Conservation (phyloP, 768 basidiomycete genomes). For the Coprinopsis cinerea region DNA sequence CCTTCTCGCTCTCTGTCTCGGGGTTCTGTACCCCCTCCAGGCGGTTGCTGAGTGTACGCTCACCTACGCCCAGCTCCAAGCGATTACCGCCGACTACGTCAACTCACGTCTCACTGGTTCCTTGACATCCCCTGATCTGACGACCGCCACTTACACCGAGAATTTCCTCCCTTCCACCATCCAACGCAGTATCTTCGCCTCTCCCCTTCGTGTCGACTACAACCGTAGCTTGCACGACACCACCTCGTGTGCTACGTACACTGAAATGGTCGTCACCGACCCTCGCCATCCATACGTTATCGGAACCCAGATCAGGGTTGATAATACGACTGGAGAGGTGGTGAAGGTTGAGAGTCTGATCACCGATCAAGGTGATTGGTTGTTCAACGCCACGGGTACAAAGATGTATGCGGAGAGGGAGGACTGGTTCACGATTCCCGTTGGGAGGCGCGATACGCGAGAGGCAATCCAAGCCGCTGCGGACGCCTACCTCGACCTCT, state of each 20-base stretch:
- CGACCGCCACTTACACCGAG: constrained; percentile 4
- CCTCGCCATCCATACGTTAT: constrained; percentile 8
- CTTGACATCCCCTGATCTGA: not conserved
- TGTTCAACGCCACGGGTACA: constrained; percentile 11
- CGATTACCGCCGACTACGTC: constrained; percentile 8
- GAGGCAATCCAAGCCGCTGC: constrained; percentile 5
- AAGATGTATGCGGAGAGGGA: constrained; percentile 2
- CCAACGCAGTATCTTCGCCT: not conserved
- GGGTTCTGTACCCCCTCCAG: no score
- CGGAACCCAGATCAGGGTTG: constrained; percentile 6
- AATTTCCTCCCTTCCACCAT: constrained; percentile 7
- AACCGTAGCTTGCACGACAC: constrained; percentile 12
- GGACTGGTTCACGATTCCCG: constrained; percentile 6
- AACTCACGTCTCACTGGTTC: constrained; percentile 1
- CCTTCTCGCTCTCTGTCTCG: no score
- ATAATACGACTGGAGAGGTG: not conserved
- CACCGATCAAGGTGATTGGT: constrained; percentile 9
- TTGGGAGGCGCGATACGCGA: constrained; percentile 1
- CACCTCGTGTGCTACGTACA: constrained; percentile 6
- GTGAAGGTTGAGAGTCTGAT: constrained; percentile 4
- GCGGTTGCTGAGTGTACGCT: no score
- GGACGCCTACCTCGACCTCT: constrained; percentile 9
- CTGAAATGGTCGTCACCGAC: constrained; percentile 9
- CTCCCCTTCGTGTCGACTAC: constrained; percentile 5
- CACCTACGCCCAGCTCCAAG: constrained; percentile 6